Evolutionary conservation across 1,284 basidiomycete species (phyloP).

Genomic region (Puccinia coronata): DNA sequence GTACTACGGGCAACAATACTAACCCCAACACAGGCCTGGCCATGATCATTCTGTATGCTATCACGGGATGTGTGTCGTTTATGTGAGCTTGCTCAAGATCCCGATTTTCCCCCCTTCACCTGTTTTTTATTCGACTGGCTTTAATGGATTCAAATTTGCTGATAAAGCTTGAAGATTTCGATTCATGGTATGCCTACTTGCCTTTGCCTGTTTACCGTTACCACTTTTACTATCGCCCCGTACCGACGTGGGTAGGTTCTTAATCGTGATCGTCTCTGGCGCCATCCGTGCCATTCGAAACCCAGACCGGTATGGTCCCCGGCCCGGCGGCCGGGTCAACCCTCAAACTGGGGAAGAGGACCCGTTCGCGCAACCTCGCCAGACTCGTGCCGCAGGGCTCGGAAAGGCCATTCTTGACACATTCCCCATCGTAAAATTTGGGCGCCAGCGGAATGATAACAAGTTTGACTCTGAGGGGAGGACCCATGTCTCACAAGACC

Average conservation of each 20-base stretch:
- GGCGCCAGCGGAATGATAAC: conserved; percentile 54
- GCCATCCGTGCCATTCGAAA: conserved; percentile 78
- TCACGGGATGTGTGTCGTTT: conserved; percentile 68
- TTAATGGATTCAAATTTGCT: not conserved
- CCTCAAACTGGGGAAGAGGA: conserved; percentile 57
- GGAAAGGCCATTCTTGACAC: conserved; percentile 88
- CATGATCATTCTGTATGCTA: conserved; percentile 69
- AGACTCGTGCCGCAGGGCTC: conserved; percentile 75
- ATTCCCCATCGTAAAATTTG: conserved; percentile 87
- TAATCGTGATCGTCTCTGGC: conserved; percentile 59
- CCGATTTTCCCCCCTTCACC: too few species aligned
- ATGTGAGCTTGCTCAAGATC: conserved; percentile 80
- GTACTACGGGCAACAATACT: not conserved
- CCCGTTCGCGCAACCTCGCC: conserved; percentile 60
- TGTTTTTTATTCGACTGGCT: conserved; percentile 40
- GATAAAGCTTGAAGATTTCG: conserved; percentile 19
- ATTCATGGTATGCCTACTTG: conserved; percentile 14
- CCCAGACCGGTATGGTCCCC: conserved; percentile 85
- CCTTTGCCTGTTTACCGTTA: conserved; percentile 30
- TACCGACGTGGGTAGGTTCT: conserved; percentile 38
- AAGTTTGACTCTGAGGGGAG: conserved; percentile 24
- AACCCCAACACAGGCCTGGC: conserved; percentile 75
- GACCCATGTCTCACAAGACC: not conserved
- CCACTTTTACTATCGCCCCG: conserved; percentile 28
- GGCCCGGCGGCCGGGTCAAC: conserved; percentile 57